These are phyloP conservation scores for Colletotrichum echinochloae DNA, from an alignment of 2,329 filamentous ascomycete species.

Conservation along the genomic window DNA sequence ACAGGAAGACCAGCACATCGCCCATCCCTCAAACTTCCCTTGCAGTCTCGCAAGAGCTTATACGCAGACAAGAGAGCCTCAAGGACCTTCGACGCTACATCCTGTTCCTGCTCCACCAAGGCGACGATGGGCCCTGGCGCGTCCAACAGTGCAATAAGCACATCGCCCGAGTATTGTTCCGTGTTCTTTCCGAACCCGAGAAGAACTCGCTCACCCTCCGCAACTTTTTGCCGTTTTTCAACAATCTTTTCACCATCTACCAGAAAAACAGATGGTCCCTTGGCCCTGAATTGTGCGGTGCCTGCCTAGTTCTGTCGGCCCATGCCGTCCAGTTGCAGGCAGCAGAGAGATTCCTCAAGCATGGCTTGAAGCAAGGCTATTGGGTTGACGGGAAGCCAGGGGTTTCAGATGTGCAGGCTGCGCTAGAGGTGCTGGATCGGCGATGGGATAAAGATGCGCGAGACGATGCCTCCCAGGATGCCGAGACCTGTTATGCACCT, in stretches of 20 bases:
- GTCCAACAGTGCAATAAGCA: not conserved
- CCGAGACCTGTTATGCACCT: not conserved
- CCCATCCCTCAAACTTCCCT: not conserved
- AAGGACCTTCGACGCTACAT: conserved; percentile 1
- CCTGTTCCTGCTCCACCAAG: conserved; percentile 5
- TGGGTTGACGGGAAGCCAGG: conserved; percentile 1
- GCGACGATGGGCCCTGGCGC: not conserved
- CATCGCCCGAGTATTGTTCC: conserved; percentile 12
- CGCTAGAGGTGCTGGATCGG: not conserved
- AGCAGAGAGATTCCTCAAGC: conserved; percentile 23
- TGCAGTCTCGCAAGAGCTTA: not conserved
- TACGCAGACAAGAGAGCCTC: not conserved
- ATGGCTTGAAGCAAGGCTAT: conserved; percentile 25
- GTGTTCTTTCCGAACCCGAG: not conserved
- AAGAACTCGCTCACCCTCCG: not conserved
- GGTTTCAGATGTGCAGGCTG: not conserved
- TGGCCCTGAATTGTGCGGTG: conserved; percentile 46
- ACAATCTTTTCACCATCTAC: conserved; percentile 54
- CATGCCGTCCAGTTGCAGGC: conserved; percentile 34
- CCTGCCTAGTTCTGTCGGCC: conserved; percentile 50
- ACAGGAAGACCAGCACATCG: conserved; percentile 42
- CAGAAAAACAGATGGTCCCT: conserved; percentile 44
- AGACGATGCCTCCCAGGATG: not conserved
- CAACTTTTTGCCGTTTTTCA: conserved; percentile 54
- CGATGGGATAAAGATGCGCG: not conserved